phyloP scores from a whole-genome alignment of 345 rosid species.

The Pistacia atlantica region DNA sequence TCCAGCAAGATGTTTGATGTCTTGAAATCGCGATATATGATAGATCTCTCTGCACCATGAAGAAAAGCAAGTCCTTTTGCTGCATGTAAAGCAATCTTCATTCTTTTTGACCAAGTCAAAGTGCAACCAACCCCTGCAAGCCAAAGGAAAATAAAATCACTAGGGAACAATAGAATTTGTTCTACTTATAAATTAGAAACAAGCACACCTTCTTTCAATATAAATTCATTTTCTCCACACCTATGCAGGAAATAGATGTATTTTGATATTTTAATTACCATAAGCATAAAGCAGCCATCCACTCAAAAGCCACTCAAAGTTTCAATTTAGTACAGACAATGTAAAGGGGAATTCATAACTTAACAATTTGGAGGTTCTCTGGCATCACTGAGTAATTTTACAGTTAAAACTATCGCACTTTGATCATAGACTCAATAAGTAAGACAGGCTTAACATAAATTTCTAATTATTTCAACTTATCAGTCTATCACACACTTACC shows the following conservation, averaged over 20 bases:
- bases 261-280: neutral
- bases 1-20: conserved; percentile 94
- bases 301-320: neutral
- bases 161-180: conserved; percentile 3
- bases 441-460: neutral
- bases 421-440: neutral
- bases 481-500: neutral
- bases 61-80: conserved; percentile 97
- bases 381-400: neutral
- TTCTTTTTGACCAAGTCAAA: conserved; percentile 90
- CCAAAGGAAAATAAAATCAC: conserved; percentile 22
- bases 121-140: conserved; percentile 79
- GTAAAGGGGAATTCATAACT: neutral
- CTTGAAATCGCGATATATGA: conserved; percentile 98
- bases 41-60: conserved; percentile 89
- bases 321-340: neutral
- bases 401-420: neutral
- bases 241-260: neutral
- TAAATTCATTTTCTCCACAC: neutral
- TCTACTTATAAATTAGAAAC: neutral
- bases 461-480: neutral
- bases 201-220: conserved; percentile 5
- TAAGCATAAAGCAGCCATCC: neutral
- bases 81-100: conserved; percentile 91
- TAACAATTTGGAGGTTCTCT: neutral